A percentile compares a stretch with the other conserved stretches of the same genome.
These are phyloP conservation scores for Daldinia eschscholtzii DNA, from an alignment of 2,329 filamentous ascomycete species.

Conservation along the genomic window DNA sequence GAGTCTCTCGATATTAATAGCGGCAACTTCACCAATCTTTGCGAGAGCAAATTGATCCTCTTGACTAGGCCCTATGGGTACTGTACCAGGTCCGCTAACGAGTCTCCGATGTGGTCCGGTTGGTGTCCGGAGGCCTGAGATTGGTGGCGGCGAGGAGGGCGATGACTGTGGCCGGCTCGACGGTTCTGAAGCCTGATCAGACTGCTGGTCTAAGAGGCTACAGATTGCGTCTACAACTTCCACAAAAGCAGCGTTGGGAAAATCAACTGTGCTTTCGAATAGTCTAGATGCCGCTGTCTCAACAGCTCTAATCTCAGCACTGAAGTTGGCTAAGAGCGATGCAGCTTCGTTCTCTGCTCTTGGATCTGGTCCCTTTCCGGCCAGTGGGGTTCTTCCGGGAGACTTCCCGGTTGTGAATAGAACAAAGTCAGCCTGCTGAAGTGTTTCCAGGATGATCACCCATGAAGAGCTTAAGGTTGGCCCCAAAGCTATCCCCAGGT, in stretches of 20 bases:
- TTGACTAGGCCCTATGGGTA: constrained; percentile 66
- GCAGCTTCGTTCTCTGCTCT: constrained; percentile 65
- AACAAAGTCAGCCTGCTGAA: constrained; percentile 93
- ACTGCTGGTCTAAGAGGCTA: constrained; percentile 69
- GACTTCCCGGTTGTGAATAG: constrained; percentile 74
- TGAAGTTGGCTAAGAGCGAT: constrained; percentile 74
- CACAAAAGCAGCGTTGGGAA: constrained; percentile 84
- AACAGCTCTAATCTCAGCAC: constrained; percentile 85
- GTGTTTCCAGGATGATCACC: constrained; percentile 89
- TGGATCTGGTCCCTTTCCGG: constrained; percentile 61
- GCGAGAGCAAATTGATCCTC: constrained; percentile 76
- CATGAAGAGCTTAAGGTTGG: constrained; percentile 88
- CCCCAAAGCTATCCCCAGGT: constrained; percentile 92
- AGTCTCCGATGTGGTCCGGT: constrained; percentile 60
- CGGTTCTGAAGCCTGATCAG: constrained; percentile 49
- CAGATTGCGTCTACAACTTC: constrained; percentile 83
- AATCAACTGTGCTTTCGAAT: constrained; percentile 92
- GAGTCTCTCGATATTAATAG: constrained; percentile 81
- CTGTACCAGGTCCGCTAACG: constrained; percentile 62
- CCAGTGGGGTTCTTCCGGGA: constrained; percentile 64
- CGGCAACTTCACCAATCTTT: constrained; percentile 79
- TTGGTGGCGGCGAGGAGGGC: constrained; percentile 54
- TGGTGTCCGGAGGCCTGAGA: constrained; percentile 43
- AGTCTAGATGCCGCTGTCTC: constrained; percentile 87
- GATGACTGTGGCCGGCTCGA: constrained; percentile 56